phyloP scores from a whole-genome alignment of 768 basidiomycete genomes.

The Polyporus arcularius region DNA sequence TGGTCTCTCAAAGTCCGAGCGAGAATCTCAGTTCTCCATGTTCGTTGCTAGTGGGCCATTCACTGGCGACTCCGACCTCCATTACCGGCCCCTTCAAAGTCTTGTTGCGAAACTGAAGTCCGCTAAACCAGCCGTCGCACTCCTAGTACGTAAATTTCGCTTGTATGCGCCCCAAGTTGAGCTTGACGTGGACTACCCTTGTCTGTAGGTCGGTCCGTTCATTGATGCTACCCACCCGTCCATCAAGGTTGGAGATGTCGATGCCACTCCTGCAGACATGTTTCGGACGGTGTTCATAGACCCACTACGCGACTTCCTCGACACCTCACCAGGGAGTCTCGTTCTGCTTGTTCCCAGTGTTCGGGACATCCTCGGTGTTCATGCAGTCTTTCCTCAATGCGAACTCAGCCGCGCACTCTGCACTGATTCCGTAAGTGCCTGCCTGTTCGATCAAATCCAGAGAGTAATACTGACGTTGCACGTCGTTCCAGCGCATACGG shows the following conservation, averaged over 20 bases:
- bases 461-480: no score
- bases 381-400: conserved; percentile 85
- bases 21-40: conserved; percentile 58
- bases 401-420: conserved; percentile 49
- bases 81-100: conserved; percentile 68
- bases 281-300: conserved; percentile 67
- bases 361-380: conserved; percentile 75
- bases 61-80: conserved; percentile 75
- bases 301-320: conserved; percentile 57
- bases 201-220: conserved; percentile 84
- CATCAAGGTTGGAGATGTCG: conserved; percentile 74
- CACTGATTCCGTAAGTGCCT: conserved; percentile 51
- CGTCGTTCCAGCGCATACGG: conserved; percentile 59
- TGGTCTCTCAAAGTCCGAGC: conserved; percentile 38
- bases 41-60: conserved; percentile 85
- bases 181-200: not conserved
- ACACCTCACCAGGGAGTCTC: conserved; percentile 63
- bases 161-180: not conserved
- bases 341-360: conserved; percentile 83
- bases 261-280: conserved; percentile 60
- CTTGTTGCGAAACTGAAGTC: conserved; percentile 63
- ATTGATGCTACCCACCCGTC: conserved; percentile 75
- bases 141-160: conserved; percentile 58
- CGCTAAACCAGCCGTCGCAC: conserved; percentile 70
- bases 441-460: not conserved